Evolutionary conservation across 2,329 filamentous ascomycete species (phyloP).

Genomic region (Diaporthe velutina): DNA sequence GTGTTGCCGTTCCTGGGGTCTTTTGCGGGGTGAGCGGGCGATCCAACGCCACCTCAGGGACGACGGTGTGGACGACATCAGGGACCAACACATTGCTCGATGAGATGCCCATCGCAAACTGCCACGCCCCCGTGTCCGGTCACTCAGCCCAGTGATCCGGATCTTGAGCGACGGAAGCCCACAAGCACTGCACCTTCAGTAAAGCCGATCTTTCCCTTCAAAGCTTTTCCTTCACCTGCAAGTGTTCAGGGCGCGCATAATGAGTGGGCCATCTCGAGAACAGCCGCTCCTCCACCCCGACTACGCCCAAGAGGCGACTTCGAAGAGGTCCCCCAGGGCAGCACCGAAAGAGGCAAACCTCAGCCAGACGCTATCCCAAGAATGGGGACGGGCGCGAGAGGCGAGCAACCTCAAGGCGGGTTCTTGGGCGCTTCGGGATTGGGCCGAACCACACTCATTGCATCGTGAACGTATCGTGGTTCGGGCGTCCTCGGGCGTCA

Average conservation of each 20-base stretch:
- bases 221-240: background rate
- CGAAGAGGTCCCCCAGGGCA: background rate
- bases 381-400: slow-evolving; percentile 21
- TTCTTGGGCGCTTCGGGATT: slow-evolving; percentile 16
- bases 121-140: background rate
- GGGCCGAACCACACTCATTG: slow-evolving; percentile 18
- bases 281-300: slow-evolving; percentile 10
- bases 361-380: slow-evolving; percentile 15
- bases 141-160: background rate
- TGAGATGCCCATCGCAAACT: background rate
- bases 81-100: background rate
- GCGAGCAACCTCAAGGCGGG: slow-evolving; percentile 22
- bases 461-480: slow-evolving; percentile 17
- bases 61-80: background rate
- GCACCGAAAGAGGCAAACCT: background rate
- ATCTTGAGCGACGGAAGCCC: background rate
- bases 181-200: background rate
- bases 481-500: background rate
- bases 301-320: background rate
- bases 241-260: background rate
- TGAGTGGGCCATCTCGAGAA: background rate
- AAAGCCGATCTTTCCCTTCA: background rate
- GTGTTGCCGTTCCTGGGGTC: background rate
- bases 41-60: background rate
- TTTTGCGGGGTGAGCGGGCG: slow-evolving; percentile 25